Base-by-base conservation (phyloP, 805 yeast genomes). In the Ogataea nitratoaversa region DNA sequence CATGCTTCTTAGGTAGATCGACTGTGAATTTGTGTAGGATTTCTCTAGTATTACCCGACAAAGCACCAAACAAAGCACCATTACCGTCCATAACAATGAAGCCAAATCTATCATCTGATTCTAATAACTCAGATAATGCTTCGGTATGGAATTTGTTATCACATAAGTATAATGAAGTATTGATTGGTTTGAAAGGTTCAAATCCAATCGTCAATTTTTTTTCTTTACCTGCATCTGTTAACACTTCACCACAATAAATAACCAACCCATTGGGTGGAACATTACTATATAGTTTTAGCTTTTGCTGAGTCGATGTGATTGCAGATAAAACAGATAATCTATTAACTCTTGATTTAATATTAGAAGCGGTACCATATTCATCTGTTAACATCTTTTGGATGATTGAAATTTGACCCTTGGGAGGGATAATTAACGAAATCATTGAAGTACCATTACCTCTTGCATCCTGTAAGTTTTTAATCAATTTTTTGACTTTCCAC, bases 1-100 rank as follows among this genome's bases (percentile, higher is more conserved):
- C 99, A 75, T 93, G 99, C 87, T 93, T 93, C 74, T 93, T 93
- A 57, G 99, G 99, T 57, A 93, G 74, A 67, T 93, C 99, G 41
- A 93, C 99, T 2, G 89, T 84, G 69, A 93, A 93, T 68, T 93
- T 93, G 68, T 91, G 96, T 60, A 93, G 73, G 33, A 93, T 87
- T 48, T 93, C 96, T 73, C 99, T 84, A 34, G 96, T 90, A 71
- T 93, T 93, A 65, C 99, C 99, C 33, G 95, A 81, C 41, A 93
- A 79, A 16, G 95, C 76, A 68, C 99, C 99, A 55, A 93, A 93
- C 52, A 93, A 72, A 3, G 96, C 87, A 45, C 99, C 99, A 65
- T 90, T 89, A 87, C 99, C 99, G 69, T 93, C 99, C 99, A 93
- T 93, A 57, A 93, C 84, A 54, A 93, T 95, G 70, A 93, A 93